Conservation (phyloP, 169 alveolate genomes). For the Plasmodium ovale region DNA sequence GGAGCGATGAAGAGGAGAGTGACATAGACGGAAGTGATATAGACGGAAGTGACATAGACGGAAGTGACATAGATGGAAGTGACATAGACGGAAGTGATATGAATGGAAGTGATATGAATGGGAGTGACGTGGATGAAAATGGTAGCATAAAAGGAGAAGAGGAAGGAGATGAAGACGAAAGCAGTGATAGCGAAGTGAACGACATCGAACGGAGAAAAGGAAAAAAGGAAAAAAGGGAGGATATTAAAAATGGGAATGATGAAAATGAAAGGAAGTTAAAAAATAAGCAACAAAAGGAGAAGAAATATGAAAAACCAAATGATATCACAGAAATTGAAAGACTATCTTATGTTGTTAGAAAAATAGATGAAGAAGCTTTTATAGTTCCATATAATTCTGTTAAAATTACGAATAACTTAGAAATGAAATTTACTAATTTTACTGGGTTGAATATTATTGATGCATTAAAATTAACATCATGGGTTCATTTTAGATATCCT, state of each 20-base stretch:
- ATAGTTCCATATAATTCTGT: constrained; percentile 55
- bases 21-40: not conserved
- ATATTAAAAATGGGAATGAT: not conserved
- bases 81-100: not conserved
- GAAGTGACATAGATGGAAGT: not conserved
- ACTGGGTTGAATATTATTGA: constrained; percentile 47
- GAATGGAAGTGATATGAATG: not conserved
- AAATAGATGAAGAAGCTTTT: constrained; percentile 62
- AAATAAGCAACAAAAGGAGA: constrained; percentile 19
- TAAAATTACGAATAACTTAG: constrained; percentile 51
- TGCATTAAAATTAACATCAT: constrained; percentile 70
- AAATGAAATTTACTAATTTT: constrained; percentile 60
- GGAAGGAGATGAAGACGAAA: not conserved
- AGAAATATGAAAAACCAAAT: constrained; percentile 15
- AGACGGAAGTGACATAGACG: not conserved
- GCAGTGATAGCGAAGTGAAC: not conserved
- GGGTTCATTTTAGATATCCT: constrained; percentile 75
- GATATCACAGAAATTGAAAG: constrained; percentile 31
- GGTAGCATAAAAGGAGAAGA: not conserved
- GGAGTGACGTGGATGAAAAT: not conserved
- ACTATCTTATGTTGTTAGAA: constrained; percentile 25
- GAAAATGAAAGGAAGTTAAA: constrained; percentile 1
- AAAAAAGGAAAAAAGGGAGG: not conserved
- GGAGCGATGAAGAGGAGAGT: not conserved
- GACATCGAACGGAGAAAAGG: not conserved